A percentile compares a stretch with the other conserved stretches of the same genome.
These are phyloP conservation scores for Ophiostoma quercus DNA, from an alignment of 2,329 filamentous ascomycete species.

Conservation along the genomic window DNA sequence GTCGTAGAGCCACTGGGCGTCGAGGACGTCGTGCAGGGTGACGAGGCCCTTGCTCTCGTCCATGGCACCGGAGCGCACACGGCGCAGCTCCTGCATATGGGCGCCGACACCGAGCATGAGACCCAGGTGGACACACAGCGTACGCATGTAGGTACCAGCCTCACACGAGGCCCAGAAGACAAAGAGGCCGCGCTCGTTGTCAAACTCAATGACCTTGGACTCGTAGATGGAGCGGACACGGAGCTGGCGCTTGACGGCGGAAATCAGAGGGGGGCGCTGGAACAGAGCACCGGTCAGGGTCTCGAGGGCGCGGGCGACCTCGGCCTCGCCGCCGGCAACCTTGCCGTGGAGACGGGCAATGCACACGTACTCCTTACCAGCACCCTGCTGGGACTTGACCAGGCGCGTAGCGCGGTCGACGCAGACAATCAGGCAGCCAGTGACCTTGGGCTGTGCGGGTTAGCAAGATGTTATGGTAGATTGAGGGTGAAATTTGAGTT, in stretches of 20 bases:
- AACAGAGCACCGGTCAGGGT: conserved; percentile 94
- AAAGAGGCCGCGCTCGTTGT: conserved; percentile 94
- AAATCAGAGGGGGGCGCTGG: conserved; percentile 94
- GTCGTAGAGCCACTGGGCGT: conserved; percentile 94
- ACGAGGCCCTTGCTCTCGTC: conserved; percentile 84
- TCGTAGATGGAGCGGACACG: conserved; percentile 91
- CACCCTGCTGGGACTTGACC: conserved; percentile 97
- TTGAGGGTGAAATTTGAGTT: no score
- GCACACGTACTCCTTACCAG: conserved; percentile 97
- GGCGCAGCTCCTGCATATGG: conserved; percentile 96
- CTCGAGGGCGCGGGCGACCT: conserved; percentile 90
- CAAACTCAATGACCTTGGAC: conserved; percentile 94
- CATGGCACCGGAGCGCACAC: conserved; percentile 93
- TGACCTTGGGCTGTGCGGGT: conserved; percentile 72
- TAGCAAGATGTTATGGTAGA: conserved; percentile 8
- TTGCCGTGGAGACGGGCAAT: conserved; percentile 95
- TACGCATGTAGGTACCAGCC: conserved; percentile 97
- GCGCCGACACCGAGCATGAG: conserved; percentile 46
- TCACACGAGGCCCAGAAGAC: conserved; percentile 99
- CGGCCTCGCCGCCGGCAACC: conserved; percentile 84
- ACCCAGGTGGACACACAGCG: conserved; percentile 89
- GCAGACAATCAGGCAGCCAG: conserved; percentile 40
- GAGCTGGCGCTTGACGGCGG: conserved; percentile 96
- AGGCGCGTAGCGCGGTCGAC: conserved; percentile 95
- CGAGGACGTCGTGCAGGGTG: conserved; percentile 89